phyloP scores from a whole-genome alignment of 169 alveolate species.

The Plasmodium fragile region DNA sequence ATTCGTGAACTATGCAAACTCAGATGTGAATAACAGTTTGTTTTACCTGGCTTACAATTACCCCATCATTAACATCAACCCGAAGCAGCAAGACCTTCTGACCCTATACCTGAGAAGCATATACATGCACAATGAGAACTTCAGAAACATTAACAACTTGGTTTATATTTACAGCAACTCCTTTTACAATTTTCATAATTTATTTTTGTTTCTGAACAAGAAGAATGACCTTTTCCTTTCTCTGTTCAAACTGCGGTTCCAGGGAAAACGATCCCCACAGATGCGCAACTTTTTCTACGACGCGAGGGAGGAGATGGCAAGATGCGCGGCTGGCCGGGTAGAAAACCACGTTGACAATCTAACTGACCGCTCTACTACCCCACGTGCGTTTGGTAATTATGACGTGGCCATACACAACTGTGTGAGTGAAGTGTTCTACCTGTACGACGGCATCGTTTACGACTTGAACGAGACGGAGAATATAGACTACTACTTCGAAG shows the following conservation, averaged over 20 bases:
- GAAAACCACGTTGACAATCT: background rate
- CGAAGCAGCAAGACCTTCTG: slow-evolving; percentile 8
- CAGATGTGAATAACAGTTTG: slow-evolving; percentile 28
- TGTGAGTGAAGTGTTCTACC: slow-evolving; percentile 38
- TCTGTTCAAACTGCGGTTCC: slow-evolving; percentile 37
- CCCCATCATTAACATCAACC: slow-evolving; percentile 51
- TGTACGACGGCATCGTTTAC: slow-evolving; percentile 46
- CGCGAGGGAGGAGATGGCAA: background rate
- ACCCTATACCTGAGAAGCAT: slow-evolving; percentile 23
- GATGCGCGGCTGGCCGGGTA: background rate
- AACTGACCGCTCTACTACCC: background rate
- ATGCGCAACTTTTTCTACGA: slow-evolving; percentile 12
- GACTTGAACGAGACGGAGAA: slow-evolving; percentile 40
- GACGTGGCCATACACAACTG: slow-evolving; percentile 45
- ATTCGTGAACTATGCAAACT: slow-evolving; percentile 33
- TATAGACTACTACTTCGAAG: slow-evolving; percentile 33
- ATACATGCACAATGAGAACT: slow-evolving; percentile 33
- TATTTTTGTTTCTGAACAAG: slow-evolving; percentile 39
- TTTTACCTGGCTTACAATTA: slow-evolving; percentile 25
- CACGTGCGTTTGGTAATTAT: background rate
- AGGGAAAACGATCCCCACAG: slow-evolving; percentile 1
- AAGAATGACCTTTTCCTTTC: slow-evolving; percentile 45
- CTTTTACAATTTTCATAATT: slow-evolving; percentile 44
- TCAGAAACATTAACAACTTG: slow-evolving; percentile 38
- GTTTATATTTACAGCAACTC: slow-evolving; percentile 48